Percentiles rank a stretch among this genome's conserved stretches.
These are phyloP conservation scores for Pythium graminicola DNA, from an alignment of 352 stramenopile species.

Conservation along the genomic window DNA sequence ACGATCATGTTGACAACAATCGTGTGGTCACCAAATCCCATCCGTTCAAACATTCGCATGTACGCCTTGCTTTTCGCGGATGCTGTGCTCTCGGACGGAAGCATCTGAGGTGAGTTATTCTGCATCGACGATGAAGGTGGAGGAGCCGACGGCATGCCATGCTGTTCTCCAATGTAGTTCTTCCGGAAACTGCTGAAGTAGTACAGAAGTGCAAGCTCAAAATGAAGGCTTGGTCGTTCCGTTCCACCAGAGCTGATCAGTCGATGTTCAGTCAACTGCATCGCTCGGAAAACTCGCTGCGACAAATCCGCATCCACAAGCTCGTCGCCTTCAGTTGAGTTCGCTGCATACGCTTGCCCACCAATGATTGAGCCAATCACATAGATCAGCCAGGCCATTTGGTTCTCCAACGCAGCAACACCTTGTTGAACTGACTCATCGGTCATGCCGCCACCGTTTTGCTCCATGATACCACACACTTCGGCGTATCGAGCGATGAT, in stretches of 20 bases:
- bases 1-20: conserved; percentile 98
- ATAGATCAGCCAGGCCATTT: conserved; percentile 97
- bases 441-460: conserved; percentile 33
- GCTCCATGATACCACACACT: conserved; percentile 68
- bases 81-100: conserved; percentile 53
- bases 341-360: conserved; percentile 91
- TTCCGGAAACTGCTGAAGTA: conserved; percentile 95
- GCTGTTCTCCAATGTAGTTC: conserved; percentile 89
- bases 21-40: conserved; percentile 96
- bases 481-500: conserved; percentile 93
- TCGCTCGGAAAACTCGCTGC: conserved; percentile 93
- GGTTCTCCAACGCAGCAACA: conserved; percentile 87
- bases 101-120: conserved; percentile 75
- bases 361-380: conserved; percentile 95
- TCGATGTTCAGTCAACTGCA: conserved; percentile 94
- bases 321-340: conserved; percentile 91
- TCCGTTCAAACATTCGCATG: conserved; percentile 96
- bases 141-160: conserved; percentile 77
- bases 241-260: conserved; percentile 83
- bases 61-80: conserved; percentile 95
- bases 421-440: conserved; percentile 54
- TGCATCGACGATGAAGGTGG: conserved; percentile 49
- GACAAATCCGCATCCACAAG: conserved; percentile 94
- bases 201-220: conserved; percentile 94
- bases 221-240: conserved; percentile 85